Evolutionary conservation across 1,284 basidiomycete species (phyloP).

Genomic region (Cutaneotrichosporon mucoides): DNA sequence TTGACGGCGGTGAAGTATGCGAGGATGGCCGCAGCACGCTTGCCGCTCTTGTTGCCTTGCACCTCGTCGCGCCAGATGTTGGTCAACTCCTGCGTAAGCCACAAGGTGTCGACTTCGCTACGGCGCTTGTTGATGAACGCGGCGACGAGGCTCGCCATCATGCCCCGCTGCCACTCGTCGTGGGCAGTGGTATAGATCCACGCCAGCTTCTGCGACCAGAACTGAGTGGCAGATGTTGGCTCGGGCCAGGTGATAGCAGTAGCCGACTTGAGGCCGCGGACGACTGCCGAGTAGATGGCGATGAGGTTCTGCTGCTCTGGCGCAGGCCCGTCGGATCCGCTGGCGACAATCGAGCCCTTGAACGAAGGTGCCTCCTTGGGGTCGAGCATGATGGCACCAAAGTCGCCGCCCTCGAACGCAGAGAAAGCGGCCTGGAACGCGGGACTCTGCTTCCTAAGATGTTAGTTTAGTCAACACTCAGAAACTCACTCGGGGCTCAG

Average conservation of each 20-base stretch:
- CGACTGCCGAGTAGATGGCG: conserved; percentile 61
- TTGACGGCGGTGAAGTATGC: conserved; percentile 54
- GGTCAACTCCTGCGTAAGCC: conserved; percentile 2
- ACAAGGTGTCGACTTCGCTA: conserved; percentile 56
- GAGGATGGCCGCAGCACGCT: neutral
- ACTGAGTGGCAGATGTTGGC: conserved; percentile 38
- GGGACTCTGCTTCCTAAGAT: conserved; percentile 54
- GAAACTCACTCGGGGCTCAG: conserved; percentile 59
- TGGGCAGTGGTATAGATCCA: conserved; percentile 59
- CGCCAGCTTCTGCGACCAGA: conserved; percentile 56
- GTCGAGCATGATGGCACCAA: conserved; percentile 56
- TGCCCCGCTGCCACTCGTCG: conserved; percentile 59
- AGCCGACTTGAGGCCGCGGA: conserved; percentile 60
- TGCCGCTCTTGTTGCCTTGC: conserved; percentile 18
- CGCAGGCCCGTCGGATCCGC: conserved; percentile 11
- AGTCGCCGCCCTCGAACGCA: conserved; percentile 61
- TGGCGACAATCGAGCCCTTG: neutral
- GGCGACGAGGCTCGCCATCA: conserved; percentile 61
- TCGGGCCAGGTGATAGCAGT: conserved; percentile 4
- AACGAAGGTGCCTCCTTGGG: conserved; percentile 36
- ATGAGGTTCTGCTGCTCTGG: conserved; percentile 59
- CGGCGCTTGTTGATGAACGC: conserved; percentile 72
- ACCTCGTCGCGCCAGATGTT: conserved; percentile 49
- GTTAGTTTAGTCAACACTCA: neutral
- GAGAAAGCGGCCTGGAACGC: conserved; percentile 57